Evolutionary conservation across 2,329 filamentous ascomycete genomes (phyloP), one percentile per base, ranked within the genome.

Genomic region (Malbranchea cinnamomea): DNA sequence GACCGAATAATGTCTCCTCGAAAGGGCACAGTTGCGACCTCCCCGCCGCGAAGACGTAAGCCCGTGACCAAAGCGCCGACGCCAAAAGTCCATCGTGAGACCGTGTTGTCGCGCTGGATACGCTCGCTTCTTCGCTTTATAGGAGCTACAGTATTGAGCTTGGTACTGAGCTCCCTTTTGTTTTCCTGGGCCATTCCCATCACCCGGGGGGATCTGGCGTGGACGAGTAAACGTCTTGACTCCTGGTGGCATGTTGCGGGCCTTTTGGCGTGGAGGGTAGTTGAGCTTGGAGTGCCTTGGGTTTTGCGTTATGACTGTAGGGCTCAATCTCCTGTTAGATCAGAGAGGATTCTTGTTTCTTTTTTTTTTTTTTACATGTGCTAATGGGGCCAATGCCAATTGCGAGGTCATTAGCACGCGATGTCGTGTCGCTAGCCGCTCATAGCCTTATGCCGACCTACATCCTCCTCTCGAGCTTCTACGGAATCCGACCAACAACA

Each of bases 381-480:
- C n/a, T 17, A 5, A n/a, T 11, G 16, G 8, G 14, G 14, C 16
- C 9, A n/a, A 11, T 21, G 20, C 11, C 20, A 8, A 22, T 8
- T 10, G 7, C 20, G 20, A 10, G 20, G 9, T 16, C 10, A 5
- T 7, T 11, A 37, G 36, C 33, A 11, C 30, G 33, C 18, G 77
- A 82, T 50, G 60, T 78, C 29, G 68, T 68, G 7, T 65, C 71
- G 26, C 59, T 82, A 46, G 69, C 70, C 35, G 51, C 82, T 37
- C 61, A 94, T 23, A 75, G 77, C 32, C 74, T 83, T 54, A 69
- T 78, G 12, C 87, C 85, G 24, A 70, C 72, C 44, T 71, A 78
- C 38, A 80, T 79, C 48, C 72, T 94, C 24, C 63, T 92, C 16
- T 64, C 65, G 17, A 73, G 73, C 30, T 93, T 91, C 60, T 93